phyloP scores from a whole-genome alignment of 345 rosid genomes.

The Rhizophora mangle region DNA sequence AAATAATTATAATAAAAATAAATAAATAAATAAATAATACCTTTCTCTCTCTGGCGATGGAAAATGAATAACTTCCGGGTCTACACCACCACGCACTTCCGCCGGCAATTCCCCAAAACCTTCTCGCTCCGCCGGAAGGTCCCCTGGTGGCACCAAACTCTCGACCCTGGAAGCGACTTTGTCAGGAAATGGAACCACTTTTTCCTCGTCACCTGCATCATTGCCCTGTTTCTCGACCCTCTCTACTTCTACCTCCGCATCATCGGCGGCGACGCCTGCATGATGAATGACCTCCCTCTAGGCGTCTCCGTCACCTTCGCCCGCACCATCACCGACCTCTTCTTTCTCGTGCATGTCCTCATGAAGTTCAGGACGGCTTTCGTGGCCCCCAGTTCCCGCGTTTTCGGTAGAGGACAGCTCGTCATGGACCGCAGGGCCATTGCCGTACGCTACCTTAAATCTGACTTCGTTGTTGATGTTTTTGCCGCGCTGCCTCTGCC shows the following conservation, averaged over 20 bases:
- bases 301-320: conserved; percentile 58
- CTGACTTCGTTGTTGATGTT: conserved; percentile 56
- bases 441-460: conserved; percentile 55
- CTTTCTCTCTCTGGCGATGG: not conserved
- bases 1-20: too few relatives aligned
- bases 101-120: conserved; percentile 38
- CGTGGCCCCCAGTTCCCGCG: conserved; percentile 63
- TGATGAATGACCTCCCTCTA: conserved; percentile 40
- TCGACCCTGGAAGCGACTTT: conserved; percentile 63
- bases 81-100: conserved; percentile 39
- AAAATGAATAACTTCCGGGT: conserved; percentile 41
- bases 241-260: conserved; percentile 76
- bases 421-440: conserved; percentile 64
- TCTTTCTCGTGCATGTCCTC: conserved; percentile 57
- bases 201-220: conserved; percentile 56
- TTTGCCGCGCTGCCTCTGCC: conserved; percentile 83
- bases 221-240: conserved; percentile 82
- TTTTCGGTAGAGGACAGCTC: conserved; percentile 80
- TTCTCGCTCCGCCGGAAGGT: conserved; percentile 47
- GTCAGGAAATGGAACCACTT: conserved; percentile 67
- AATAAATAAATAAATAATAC: too few relatives aligned
- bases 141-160: conserved; percentile 53
- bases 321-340: conserved; percentile 63
- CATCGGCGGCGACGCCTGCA: conserved; percentile 49
- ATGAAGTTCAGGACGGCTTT: conserved; percentile 72